Evolutionary conservation across 1,284 basidiomycete species (phyloP).

Genomic region (Paramarasmius palmivorus): DNA sequence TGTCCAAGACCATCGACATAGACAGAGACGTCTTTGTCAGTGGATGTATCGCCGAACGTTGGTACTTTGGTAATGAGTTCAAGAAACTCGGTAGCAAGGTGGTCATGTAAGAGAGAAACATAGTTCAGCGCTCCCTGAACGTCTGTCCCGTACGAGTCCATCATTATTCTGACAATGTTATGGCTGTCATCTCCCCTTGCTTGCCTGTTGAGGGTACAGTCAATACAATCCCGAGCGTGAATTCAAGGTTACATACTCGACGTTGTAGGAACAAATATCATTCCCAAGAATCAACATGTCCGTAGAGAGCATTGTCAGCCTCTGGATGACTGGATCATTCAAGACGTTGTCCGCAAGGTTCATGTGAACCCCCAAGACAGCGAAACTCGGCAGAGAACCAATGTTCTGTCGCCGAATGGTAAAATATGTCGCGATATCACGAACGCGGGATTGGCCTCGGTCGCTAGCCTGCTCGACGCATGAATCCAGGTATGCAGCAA

Average conservation of each 20-base stretch:
- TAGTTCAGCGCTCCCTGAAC: slow-evolving; percentile 36
- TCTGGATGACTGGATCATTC: slow-evolving; percentile 27
- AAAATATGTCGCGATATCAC: slow-evolving; percentile 37
- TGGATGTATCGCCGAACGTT: slow-evolving; percentile 5
- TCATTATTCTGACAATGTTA: slow-evolving; percentile 40
- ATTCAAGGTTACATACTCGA: slow-evolving; percentile 24
- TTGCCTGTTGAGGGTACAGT: slow-evolving; percentile 15
- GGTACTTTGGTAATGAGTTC: slow-evolving; percentile 23
- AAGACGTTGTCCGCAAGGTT: slow-evolving; percentile 35
- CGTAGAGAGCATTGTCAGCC: slow-evolving; percentile 13
- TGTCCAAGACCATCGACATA: slow-evolving; percentile 29
- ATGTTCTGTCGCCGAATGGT: slow-evolving; percentile 32
- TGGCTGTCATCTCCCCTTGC: slow-evolving; percentile 34
- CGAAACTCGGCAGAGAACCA: slow-evolving; percentile 31
- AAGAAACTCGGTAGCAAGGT: slow-evolving; percentile 24
- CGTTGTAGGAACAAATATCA: slow-evolving; percentile 38
- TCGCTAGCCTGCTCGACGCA: slow-evolving; percentile 38
- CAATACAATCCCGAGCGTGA: neutral
- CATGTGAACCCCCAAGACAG: slow-evolving; percentile 33
- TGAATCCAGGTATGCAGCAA: slow-evolving; percentile 31
- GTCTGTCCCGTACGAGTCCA: slow-evolving; percentile 33
- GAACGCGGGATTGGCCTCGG: slow-evolving; percentile 27
- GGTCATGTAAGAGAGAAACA: slow-evolving; percentile 25
- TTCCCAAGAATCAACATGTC: slow-evolving; percentile 24
- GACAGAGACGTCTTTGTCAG: neutral